These are phyloP conservation scores for Rachicladosporium sp. DNA, from an alignment of 2,329 filamentous ascomycete species.

Conservation along the genomic window DNA sequence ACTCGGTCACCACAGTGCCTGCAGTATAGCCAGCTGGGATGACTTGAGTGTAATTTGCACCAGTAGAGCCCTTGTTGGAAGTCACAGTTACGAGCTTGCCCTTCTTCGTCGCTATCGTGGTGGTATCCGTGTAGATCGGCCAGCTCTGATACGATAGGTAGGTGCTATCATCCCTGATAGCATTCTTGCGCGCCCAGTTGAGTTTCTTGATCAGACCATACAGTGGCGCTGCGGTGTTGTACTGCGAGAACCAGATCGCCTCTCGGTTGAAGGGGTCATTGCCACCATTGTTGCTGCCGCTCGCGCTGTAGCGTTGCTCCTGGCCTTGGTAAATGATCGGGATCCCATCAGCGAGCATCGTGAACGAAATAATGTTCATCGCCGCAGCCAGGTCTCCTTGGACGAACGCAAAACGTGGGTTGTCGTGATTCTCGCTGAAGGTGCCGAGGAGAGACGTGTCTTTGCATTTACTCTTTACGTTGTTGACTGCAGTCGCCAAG, in stretches of 20 bases:
- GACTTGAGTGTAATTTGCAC: conserved; percentile 14
- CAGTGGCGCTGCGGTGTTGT: conserved; percentile 28
- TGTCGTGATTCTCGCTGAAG: conserved; percentile 29
- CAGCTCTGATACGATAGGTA: conserved; percentile 31
- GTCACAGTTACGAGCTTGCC: conserved; percentile 31
- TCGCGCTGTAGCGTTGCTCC: conserved; percentile 44
- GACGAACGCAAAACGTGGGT: conserved; percentile 30
- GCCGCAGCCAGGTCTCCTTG: conserved; percentile 44
- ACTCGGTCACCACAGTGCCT: conserved; percentile 25
- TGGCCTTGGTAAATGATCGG: conserved; percentile 55
- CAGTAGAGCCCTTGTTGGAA: conserved; percentile 19
- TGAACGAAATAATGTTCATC: conserved; percentile 50
- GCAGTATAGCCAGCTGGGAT: conserved; percentile 15
- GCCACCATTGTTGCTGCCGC: conserved; percentile 14
- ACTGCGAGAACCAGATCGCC: conserved; percentile 29
- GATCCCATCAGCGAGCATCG: conserved; percentile 49
- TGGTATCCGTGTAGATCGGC: conserved; percentile 28
- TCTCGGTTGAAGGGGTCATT: conserved; percentile 29
- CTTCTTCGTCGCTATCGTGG: conserved; percentile 36
- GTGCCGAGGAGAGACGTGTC: conserved; percentile 27
- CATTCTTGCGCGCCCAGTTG: conserved; percentile 40
- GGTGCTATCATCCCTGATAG: conserved; percentile 25
- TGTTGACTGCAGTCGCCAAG: conserved; percentile 23
- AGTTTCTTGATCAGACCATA: conserved; percentile 26
- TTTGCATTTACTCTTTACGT: conserved; percentile 23